These are phyloP conservation scores for Leccinum subspadiceum DNA, from an alignment of 1,284 basidiomycete species.

Conservation along the genomic window DNA sequence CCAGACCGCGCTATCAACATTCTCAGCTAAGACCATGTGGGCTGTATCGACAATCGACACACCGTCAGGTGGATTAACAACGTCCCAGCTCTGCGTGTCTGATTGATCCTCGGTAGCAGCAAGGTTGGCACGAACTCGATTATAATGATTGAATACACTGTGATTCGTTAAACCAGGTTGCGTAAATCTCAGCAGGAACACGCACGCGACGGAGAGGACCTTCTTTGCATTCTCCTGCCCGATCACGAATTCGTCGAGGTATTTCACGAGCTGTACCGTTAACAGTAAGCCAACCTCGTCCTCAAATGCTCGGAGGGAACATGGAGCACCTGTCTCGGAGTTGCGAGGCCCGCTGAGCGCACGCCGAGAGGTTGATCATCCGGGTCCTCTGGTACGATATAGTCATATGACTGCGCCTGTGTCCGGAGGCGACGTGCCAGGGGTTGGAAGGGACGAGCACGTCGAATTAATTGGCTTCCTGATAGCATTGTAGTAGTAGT, in stretches of 20 bases:
- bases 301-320: neutral
- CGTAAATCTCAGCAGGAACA: constrained; percentile 22
- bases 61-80: constrained; percentile 34
- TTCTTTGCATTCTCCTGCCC: constrained; percentile 93
- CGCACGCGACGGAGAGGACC: constrained; percentile 86
- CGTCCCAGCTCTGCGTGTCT: constrained; percentile 32
- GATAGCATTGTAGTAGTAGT: constrained; percentile 18
- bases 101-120: constrained; percentile 47
- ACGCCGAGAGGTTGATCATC: constrained; percentile 24
- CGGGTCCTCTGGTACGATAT: constrained; percentile 33
- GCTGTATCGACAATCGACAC: constrained; percentile 13
- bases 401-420: constrained; percentile 42
- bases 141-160: constrained; percentile 93
- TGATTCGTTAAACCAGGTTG: constrained; percentile 3
- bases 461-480: constrained; percentile 18
- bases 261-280: constrained; percentile 68
- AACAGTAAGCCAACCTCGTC: constrained; percentile 9
- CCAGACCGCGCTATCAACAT: constrained; percentile 33
- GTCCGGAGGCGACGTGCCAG: constrained; percentile 39
- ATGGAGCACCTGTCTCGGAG: constrained; percentile 62
- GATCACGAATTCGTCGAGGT: constrained; percentile 87
- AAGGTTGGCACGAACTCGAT: constrained; percentile 70
- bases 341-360: constrained; percentile 51
- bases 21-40: constrained; percentile 1
- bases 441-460: constrained; percentile 19